Evolutionary conservation across 148 eudicot species (phyloP).

Genomic region (Spergularia marina): DNA sequence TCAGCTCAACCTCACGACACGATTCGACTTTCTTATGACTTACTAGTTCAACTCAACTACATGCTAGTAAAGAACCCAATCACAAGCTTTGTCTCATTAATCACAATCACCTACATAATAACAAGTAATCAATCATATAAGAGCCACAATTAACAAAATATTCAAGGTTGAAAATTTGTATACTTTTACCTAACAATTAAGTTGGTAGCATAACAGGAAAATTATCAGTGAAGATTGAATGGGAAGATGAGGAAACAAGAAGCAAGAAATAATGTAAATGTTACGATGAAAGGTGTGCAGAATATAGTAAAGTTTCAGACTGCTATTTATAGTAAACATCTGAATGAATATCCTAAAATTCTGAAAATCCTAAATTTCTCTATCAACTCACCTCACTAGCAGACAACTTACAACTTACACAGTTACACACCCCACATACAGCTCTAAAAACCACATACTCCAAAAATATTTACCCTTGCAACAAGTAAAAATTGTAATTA

Average conservation of each 20-base stretch:
- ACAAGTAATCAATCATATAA: conserved; percentile 19
- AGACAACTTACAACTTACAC: conserved; percentile 21
- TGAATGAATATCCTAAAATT: conserved; percentile 17
- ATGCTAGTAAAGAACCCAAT: conserved; percentile 3
- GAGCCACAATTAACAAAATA: background rate
- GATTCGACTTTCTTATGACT: background rate
- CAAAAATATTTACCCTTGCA: conserved; percentile 20
- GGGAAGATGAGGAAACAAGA: background rate
- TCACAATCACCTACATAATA: conserved; percentile 7
- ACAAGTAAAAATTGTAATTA: conserved; percentile 22
- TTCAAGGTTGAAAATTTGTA: background rate
- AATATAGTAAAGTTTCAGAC: background rate
- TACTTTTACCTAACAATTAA: background rate
- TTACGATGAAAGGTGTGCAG: conserved; percentile 4
- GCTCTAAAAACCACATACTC: conserved; percentile 26
- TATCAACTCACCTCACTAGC: conserved; percentile 20
- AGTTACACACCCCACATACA: conserved; percentile 15
- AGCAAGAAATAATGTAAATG: background rate
- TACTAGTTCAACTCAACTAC: conserved; percentile 2
- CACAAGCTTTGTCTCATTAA: conserved; percentile 1
- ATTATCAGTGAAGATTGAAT: background rate
- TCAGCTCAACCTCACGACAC: background rate
- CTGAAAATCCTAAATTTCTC: conserved; percentile 21
- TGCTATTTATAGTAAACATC: conserved; percentile 20
- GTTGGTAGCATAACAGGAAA: background rate